These are phyloP conservation scores for Raphanus raphanistrum DNA, from an alignment of 345 rosid species.

Conservation along the genomic window DNA sequence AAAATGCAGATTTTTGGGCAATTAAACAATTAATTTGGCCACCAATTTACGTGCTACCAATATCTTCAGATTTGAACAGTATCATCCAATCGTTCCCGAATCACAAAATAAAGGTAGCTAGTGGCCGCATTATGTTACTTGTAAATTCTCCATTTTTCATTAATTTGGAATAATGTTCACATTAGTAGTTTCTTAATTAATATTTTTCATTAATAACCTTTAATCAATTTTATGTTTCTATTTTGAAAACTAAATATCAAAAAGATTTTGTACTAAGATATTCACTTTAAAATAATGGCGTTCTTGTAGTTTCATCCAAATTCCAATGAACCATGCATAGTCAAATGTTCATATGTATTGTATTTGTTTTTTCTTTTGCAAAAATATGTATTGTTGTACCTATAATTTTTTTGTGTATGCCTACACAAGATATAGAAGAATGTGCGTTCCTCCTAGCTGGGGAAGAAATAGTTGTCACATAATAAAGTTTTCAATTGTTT, in stretches of 20 bases:
- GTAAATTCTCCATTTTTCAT: neutral
- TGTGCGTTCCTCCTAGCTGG: slow-evolving; percentile 37
- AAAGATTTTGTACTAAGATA: neutral
- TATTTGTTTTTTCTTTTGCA: neutral
- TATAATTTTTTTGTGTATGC: neutral
- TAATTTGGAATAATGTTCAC: neutral
- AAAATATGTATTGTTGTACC: neutral
- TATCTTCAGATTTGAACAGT: slow-evolving; percentile 27
- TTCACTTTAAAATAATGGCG: neutral
- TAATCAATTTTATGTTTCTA: neutral
- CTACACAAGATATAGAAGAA: neutral
- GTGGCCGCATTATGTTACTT: slow-evolving; percentile 32
- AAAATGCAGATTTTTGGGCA: slow-evolving; percentile 9
- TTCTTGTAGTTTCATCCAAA: neutral
- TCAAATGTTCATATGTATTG: neutral
- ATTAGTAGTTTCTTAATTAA: neutral
- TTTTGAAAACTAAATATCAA: neutral
- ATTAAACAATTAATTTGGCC: neutral
- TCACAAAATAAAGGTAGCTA: slow-evolving; percentile 24
- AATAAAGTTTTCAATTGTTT: neutral
- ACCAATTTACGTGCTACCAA: slow-evolving; percentile 39
- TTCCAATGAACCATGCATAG: slow-evolving; percentile 10
- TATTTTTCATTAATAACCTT: neutral
- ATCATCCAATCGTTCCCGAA: slow-evolving; percentile 17
- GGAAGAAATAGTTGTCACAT: slow-evolving; percentile 25